phyloP scores from a whole-genome alignment of 2,329 filamentous ascomycete genomes.

The Aspergillus udagawae region DNA sequence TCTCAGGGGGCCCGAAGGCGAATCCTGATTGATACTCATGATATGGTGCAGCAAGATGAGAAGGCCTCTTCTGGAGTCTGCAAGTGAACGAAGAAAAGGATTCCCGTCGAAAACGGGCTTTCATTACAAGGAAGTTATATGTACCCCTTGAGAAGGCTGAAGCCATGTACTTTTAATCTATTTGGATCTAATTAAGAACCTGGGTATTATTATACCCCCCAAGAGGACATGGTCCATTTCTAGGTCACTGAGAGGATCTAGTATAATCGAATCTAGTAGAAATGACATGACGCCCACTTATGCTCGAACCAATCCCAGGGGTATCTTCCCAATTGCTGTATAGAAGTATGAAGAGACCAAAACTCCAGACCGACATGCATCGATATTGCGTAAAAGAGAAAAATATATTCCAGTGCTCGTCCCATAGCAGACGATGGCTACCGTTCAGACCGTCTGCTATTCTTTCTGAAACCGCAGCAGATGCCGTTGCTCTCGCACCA shows the following conservation, averaged over 20 bases:
- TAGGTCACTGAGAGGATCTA: neutral
- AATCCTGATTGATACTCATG: neutral
- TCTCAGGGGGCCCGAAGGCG: neutral
- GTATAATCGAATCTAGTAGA: neutral
- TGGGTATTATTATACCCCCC: too few relatives aligned
- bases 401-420: neutral
- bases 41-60: neutral
- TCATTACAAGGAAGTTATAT: neutral
- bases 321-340: neutral
- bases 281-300: neutral
- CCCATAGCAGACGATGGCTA: neutral
- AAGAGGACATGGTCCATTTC: neutral
- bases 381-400: neutral
- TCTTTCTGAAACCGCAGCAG: constrained; percentile 67
- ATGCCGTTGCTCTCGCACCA: constrained; percentile 89
- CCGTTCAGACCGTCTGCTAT: neutral
- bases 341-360: neutral
- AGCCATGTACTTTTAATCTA: neutral
- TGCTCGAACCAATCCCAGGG: neutral
- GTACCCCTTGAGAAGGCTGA: neutral
- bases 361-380: neutral
- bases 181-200: neutral
- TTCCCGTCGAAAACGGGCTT: neutral
- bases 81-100: neutral
- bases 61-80: neutral